These are phyloP conservation scores for Glaciozyma antarctica DNA, from an alignment of 768 basidiomycete genomes.

Conservation along the genomic window DNA sequence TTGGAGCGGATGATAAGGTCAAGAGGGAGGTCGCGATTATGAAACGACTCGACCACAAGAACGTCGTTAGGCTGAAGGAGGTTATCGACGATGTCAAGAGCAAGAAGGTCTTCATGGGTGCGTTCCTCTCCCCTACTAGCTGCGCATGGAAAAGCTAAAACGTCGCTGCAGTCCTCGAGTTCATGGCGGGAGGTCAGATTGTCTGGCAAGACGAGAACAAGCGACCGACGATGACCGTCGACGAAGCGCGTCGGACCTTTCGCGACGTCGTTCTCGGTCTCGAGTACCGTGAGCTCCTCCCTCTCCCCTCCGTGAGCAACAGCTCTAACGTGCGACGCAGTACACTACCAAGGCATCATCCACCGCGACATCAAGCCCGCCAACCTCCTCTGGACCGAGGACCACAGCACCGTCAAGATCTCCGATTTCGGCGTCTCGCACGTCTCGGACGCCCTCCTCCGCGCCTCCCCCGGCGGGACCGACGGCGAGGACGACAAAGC, in stretches of 20 bases:
- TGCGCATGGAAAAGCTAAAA: not conserved
- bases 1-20: slow-evolving; percentile 35
- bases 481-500: slow-evolving; percentile 59
- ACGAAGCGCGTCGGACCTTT: slow-evolving; percentile 75
- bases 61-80: slow-evolving; percentile 57
- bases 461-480: slow-evolving; percentile 53
- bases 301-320: slow-evolving; percentile 11
- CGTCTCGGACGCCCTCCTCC: slow-evolving; percentile 78
- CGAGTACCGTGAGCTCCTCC: slow-evolving; percentile 68
- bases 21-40: slow-evolving; percentile 63
- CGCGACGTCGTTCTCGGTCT: slow-evolving; percentile 88
- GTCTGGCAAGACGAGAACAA: slow-evolving; percentile 58
- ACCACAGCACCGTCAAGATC: slow-evolving; percentile 85
- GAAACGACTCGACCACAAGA: slow-evolving; percentile 56
- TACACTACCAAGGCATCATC: slow-evolving; percentile 95
- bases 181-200: slow-evolving; percentile 87
- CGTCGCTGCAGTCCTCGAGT: slow-evolving; percentile 71
- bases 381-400: slow-evolving; percentile 81
- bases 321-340: slow-evolving; percentile 43
- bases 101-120: slow-evolving; percentile 88
- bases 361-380: slow-evolving; percentile 99
- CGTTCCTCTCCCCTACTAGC: slow-evolving; percentile 39
- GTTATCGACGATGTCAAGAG: slow-evolving; percentile 86
- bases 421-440: slow-evolving; percentile 97
- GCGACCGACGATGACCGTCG: slow-evolving; percentile 67